Percentiles rank a stretch among this genome's conserved stretches.
phyloP scores from a whole-genome alignment of 1,284 basidiomycete genomes.

The Schizophyllum commune region DNA sequence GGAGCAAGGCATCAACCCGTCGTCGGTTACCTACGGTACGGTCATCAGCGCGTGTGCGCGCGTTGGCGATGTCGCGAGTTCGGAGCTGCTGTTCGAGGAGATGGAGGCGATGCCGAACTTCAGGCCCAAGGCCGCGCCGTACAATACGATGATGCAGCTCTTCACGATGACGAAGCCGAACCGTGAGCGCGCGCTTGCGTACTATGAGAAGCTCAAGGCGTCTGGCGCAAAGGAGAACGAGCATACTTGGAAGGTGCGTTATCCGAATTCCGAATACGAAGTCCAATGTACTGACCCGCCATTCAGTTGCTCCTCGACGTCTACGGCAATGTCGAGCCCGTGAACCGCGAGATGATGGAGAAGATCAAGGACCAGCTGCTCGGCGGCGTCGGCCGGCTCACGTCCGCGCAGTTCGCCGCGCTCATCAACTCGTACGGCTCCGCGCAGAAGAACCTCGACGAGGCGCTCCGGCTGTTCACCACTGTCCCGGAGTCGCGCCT shows the following conservation, averaged over 20 bases:
- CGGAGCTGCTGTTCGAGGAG: conserved; percentile 79
- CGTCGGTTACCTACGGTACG: conserved; percentile 92
- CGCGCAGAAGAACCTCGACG: conserved; percentile 69
- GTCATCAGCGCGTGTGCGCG: conserved; percentile 92
- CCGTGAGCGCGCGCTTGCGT: conserved; percentile 69
- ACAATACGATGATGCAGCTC: conserved; percentile 99
- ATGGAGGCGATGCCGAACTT: conserved; percentile 76
- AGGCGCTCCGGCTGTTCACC: conserved; percentile 75
- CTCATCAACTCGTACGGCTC: conserved; percentile 90
- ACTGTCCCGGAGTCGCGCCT: conserved; percentile 43
- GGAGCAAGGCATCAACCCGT: conserved; percentile 55
- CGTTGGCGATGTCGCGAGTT: conserved; percentile 83
- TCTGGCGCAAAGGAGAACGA: conserved; percentile 69
- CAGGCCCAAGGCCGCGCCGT: conserved; percentile 86
- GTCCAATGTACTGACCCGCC: conserved; percentile 10
- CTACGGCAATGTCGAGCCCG: conserved; percentile 82
- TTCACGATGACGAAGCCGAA: conserved; percentile 88
- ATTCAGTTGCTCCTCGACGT: conserved; percentile 81
- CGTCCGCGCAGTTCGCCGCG: conserved; percentile 85
- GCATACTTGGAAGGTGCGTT: conserved; percentile 86
- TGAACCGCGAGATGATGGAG: conserved; percentile 75
- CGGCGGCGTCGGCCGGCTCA: conserved; percentile 40
- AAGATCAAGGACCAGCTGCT: conserved; percentile 57
- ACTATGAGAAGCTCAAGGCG: conserved; percentile 63
- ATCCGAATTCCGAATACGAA: neutral